Evolutionary conservation across 805 yeast species (phyloP), one percentile per base, ranked within the genome.

Genomic region (Ogataea sp.): DNA sequence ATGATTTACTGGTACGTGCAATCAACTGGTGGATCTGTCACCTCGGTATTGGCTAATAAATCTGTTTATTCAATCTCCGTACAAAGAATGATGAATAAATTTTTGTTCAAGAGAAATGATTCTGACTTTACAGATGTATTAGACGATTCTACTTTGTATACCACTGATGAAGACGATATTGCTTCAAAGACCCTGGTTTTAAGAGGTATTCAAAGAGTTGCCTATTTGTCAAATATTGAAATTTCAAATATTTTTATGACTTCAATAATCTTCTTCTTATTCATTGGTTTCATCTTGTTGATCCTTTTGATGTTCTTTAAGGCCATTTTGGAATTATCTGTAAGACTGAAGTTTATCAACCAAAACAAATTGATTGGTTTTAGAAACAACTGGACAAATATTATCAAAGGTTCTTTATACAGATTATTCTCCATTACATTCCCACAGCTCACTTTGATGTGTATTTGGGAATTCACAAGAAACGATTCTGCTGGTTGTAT

Each of bases 1-100:
- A 83, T 87, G 45, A 82, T 93, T 47, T 75, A 81, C 58, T 90
- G 98, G 98, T 90, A 90, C 59, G 80, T 90, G 38, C 96, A 90
- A 64, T 68, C 96, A 7, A 93, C 98, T 1, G 96, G 96, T 29
- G 98, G 98, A 41, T 58, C 71, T 1, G 78, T 94, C 1, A 81
- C 96, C 4, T 84, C 83, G 32, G 75, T 87, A 28, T 62, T 90
- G 32, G 64, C 73, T 7, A 78, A 87, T 52, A 59, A 70, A 45
- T 73, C 78, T 46, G 60, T 75, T 18, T 63, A 88, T 32, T 86
- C 96, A 2, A 75, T 93, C 39, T 81, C 93, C 13, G 96, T 88
- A n/a, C 95, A 85, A 55, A 82, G 82, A 55, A 34, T 50, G 23
- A 30, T 48, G 16, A 46, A 42, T 20, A 41, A 32, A 15, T 30